Evolutionary conservation across 2,329 filamentous ascomycete genomes (phyloP).

Genomic region (Didymella exigua): DNA sequence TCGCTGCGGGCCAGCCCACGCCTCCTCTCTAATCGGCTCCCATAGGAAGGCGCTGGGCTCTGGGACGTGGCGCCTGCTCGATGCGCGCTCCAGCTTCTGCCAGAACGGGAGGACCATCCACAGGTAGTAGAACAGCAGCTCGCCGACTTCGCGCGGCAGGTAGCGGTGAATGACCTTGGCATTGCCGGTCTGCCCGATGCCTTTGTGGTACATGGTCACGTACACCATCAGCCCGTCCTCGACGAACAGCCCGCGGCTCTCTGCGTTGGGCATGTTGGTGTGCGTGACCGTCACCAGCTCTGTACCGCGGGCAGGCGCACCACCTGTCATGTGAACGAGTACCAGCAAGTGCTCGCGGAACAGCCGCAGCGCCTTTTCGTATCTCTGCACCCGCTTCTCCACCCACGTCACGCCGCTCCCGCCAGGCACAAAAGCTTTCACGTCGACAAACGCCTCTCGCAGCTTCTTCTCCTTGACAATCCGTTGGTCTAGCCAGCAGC

Average conservation of each 20-base stretch:
- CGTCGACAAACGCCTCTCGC: too few species aligned
- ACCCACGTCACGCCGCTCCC: too few species aligned
- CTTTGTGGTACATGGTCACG: conserved; percentile 16
- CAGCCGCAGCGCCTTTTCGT: too few species aligned
- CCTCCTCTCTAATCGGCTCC: background rate
- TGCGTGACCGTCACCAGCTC: background rate
- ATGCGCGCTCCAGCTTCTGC: background rate
- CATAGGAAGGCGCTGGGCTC: background rate
- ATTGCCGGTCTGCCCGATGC: background rate
- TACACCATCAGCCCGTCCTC: conserved; percentile 10
- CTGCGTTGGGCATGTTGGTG: conserved; percentile 1
- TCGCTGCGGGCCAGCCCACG: background rate
- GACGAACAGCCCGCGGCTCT: conserved; percentile 5
- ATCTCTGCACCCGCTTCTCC: too few species aligned
- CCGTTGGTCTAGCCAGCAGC: too few species aligned
- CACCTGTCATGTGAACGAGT: background rate
- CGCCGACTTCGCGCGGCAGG: background rate
- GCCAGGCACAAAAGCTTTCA: too few species aligned
- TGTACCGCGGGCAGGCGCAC: background rate
- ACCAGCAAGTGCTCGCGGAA: background rate
- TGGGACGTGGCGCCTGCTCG: too few species aligned
- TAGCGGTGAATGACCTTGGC: background rate
- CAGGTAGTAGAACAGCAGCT: background rate
- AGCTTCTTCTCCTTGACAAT: too few species aligned
- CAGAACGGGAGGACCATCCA: background rate